Base-by-base conservation (phyloP, 2,329 filamentous ascomycete species). In the Hypomyces rosellus region DNA sequence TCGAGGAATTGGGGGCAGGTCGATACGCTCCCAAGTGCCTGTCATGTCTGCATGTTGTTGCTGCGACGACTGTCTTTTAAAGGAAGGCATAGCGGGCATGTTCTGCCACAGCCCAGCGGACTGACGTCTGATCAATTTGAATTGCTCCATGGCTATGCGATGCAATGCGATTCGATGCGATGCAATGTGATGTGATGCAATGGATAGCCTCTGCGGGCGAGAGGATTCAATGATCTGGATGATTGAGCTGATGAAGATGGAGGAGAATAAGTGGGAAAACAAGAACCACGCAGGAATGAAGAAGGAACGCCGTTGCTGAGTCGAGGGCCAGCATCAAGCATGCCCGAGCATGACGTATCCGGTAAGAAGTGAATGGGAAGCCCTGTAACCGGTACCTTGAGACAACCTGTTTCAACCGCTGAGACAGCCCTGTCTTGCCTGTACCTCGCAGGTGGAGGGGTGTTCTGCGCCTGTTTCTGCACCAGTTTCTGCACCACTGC, bases 11-110 rank as follows among this genome's bases (percentile, higher is more conserved):
- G 72, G 57, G 3, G 78, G 74, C 34, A 79, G 62, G 38, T 73
- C 63, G 59, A 85, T 73, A 58, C 75, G 77, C 60, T 82, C 74
- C 81, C 81, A 85, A 46, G 80, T 82, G 34, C 74, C 81, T 57
- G 74, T 78, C 58, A 81, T 70, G 41, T 63, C 62, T 39, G 61
- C 57, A 11, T 62, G 56, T 7, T 49, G 40, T 13, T 47, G 42
- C 5, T 50, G 50, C 48, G 48, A 15, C 55, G 44, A 16, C 52
- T 16, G 20, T 44, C 39, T 13, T 40, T 16, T 11, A 46, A 49
- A 16, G 44, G 59, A 55, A n/a, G 69, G 66, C 57, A 70, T 62
- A 30, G 64, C 52, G 42, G 71, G 69, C 42, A 75, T 61, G 54
- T 70, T 74, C 50, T 73, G 68, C 46, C 81, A 56, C 47, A 81